Percentiles rank a stretch among this genome's conserved stretches.
These are phyloP conservation scores for Maudiozyma serrabonitensis DNA, from an alignment of 805 yeast species.

Conservation along the genomic window DNA sequence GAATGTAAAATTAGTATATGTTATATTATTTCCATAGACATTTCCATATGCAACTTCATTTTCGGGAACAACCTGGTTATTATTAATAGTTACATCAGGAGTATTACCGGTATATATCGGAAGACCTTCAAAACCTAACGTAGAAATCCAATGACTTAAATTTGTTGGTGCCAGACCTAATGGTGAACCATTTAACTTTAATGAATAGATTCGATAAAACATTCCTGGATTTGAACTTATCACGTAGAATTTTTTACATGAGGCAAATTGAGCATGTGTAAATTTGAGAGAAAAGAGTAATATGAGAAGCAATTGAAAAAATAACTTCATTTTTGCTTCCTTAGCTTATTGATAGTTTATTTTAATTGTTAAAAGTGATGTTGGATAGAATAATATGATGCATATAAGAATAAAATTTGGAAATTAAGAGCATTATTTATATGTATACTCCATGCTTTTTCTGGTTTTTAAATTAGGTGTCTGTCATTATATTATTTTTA, in stretches of 20 bases:
- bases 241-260: background rate
- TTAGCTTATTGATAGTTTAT: too few species aligned
- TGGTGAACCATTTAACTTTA: background rate
- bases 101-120: background rate
- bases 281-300: too few species aligned
- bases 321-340: too few species aligned
- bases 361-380: too few species aligned
- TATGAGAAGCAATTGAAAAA: too few species aligned
- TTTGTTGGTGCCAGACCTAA: background rate
- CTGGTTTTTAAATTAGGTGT: too few species aligned
- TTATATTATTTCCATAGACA: background rate
- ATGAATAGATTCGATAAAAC: background rate
- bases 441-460: too few species aligned
- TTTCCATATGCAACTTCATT: background rate
- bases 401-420: too few species aligned
- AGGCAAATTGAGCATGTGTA: background rate
- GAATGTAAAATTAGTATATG: background rate
- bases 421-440: too few species aligned
- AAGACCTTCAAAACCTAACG: background rate
- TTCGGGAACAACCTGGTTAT: background rate
- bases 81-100: background rate
- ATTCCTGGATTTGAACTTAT: background rate
- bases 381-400: too few species aligned
- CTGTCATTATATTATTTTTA: too few species aligned
- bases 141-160: background rate